Evolutionary conservation across 2,329 filamentous ascomycete genomes (phyloP), one percentile per base, ranked within the genome.

Genomic region (Fusarium coicis): DNA sequence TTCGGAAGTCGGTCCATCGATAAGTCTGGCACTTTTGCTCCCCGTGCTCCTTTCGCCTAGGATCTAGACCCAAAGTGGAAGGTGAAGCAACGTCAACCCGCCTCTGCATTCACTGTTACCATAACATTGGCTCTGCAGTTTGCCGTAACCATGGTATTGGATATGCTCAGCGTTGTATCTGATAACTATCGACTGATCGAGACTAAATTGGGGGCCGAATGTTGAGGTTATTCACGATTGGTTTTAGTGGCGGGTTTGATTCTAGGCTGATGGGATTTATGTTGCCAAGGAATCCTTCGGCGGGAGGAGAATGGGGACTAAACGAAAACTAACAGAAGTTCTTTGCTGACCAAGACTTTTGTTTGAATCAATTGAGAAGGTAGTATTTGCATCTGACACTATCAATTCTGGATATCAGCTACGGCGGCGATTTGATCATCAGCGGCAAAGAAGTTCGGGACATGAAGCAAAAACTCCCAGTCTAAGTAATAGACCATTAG

Each of bases 21-120:
- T 62, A 49, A 43, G 54, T 68, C 44, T 37, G 65, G 65, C 63
- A 68, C 65, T 68, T 68, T 68, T 68, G 65, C 28, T 30, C 7
- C 18, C 15, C 18, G 21, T 5, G 26, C 19, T 65, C 39, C 57
- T 63, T 63, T 37, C 4, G 32, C 16, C 7, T n/a, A 40, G 26
- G 16, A 14, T 4, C 65, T 68, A 68, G 18, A 2, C 65, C 63
- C 10, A 43, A 53, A 14, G 0, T 1, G 30, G 65, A 44, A 68
- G 63, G 65, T 68, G 21, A 68, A 34, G 52, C 23, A 46, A 40
- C 46, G 16, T 32, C 49, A 32, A 49, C 30, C n/a, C 30, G 23
- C 30, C 36, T 36, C 18, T 59, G 56, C 44, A 40, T 59, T 50
- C 30, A 30, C 42, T 37, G 49, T 47, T n/a, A 19, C 60, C 34